Evolutionary conservation across 768 basidiomycete species (phyloP), one percentile per base, ranked within the genome.

Genomic region (Lentinula sp.): DNA sequence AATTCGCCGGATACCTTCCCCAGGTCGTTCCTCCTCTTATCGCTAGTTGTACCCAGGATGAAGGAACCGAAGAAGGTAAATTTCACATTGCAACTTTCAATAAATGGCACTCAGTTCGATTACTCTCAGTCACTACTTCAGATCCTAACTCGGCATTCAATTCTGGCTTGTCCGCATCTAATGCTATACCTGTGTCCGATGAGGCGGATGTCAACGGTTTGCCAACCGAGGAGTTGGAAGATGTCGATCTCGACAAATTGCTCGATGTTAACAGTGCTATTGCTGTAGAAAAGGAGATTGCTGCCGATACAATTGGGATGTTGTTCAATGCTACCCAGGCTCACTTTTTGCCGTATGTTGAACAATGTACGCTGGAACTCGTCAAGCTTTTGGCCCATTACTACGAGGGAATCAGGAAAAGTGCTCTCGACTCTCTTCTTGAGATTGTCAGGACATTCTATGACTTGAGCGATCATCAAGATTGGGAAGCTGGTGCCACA

Each of bases 241-340:
- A 93, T 57, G 72, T 91, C 49, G 91, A 94, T 67, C 74, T 93
- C 54, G 92, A 93, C 67, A 93, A 93, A 74, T 80, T 93, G 74
- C 83, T 94, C 69, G 91, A 94, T 63, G 93, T 95, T 63, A 96
- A 95, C 78, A 93, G 90, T 67, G 95, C 95, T 20, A 89, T 98
- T 65, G 95, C 95, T 46, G 94, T 98, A 60, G 97, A 99, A 81
- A 99, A 99, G 76, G 97, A 99, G 79, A 97, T 98, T 62, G 95
- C 97, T 20, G 93, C 94, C 28, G 95, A 98, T 71, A 93, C 95
- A 4, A 88, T 98, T 65, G 95, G 96, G 63, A 88, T 90, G 39
- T 75, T 99, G 63, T 98, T 98, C 71, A 80, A 85, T 35, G 82
- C 90, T 10, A 93, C 92, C 35, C 85, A 86, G 67, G 74, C 73